Percentiles rank a stretch among this genome's conserved stretches.
Conservation (phyloP, 1,139 yeast genomes). For the Sugiyamaella japonica region DNA sequence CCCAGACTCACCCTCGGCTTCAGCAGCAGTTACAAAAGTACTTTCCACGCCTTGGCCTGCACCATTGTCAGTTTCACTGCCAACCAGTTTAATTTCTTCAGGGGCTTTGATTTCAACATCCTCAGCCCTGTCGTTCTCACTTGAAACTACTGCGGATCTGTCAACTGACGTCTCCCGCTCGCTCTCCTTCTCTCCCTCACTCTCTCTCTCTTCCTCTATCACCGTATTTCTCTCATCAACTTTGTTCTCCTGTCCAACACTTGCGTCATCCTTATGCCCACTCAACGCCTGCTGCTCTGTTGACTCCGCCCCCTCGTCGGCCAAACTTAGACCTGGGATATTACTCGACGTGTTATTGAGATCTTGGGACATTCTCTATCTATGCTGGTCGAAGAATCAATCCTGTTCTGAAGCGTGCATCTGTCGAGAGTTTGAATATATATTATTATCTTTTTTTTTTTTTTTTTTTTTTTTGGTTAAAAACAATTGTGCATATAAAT, state of each 20-base stretch:
- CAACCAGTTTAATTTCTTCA: not conserved
- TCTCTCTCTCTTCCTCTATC: not conserved
- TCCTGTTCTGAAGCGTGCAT: not conserved
- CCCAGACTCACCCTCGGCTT: not conserved
- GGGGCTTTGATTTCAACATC: not conserved
- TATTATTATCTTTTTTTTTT: too few relatives aligned
- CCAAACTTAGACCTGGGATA: not conserved
- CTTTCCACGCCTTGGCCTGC: not conserved
- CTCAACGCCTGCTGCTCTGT: not conserved
- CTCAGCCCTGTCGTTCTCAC: too few relatives aligned
- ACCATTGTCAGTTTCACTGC: not conserved
- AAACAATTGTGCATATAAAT: not conserved
- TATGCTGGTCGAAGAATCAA: conserved; percentile 1
- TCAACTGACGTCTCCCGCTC: too few relatives aligned
- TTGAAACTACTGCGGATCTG: too few relatives aligned
- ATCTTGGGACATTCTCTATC: not conserved
- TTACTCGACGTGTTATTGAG: not conserved
- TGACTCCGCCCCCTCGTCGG: not conserved
- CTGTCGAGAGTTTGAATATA: not conserved
- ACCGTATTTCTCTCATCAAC: not conserved
- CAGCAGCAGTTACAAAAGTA: not conserved
- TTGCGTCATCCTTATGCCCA: not conserved
- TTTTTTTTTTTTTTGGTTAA: conserved; percentile 1
- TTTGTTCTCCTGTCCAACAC: not conserved
- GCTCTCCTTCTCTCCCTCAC: not conserved